Evolutionary conservation across 345 rosid species (phyloP).

Genomic region (Punica granatum): DNA sequence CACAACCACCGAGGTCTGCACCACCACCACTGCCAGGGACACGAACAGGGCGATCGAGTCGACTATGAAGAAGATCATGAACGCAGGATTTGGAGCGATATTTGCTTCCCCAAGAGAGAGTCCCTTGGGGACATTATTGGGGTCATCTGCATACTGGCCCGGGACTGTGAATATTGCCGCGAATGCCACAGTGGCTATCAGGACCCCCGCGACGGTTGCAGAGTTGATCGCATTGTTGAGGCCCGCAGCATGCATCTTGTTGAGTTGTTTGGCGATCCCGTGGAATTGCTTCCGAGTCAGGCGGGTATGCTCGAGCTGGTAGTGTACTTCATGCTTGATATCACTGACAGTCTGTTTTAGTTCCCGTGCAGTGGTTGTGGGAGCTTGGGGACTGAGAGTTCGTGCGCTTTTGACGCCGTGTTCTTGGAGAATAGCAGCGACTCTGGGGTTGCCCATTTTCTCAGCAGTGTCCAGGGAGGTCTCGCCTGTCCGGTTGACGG

Average conservation of each 20-base stretch:
- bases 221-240: conserved; percentile 14
- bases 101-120: conserved; percentile 12
- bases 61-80: conserved; percentile 9
- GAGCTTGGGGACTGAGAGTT: neutral
- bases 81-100: conserved; percentile 7
- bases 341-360: conserved; percentile 12
- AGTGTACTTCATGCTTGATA: conserved; percentile 10
- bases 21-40: conserved; percentile 17
- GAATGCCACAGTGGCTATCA: conserved; percentile 11
- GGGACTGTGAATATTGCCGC: conserved; percentile 14
- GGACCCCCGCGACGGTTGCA: conserved; percentile 6
- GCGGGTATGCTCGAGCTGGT: conserved; percentile 14
- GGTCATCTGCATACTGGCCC: conserved; percentile 10
- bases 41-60: conserved; percentile 12
- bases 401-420: conserved; percentile 9
- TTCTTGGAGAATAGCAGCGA: neutral
- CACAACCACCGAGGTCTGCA: conserved; percentile 12
- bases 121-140: neutral
- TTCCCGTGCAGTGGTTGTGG: neutral
- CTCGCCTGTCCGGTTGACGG: conserved; percentile 3
- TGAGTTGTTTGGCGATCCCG: conserved; percentile 7
- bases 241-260: conserved; percentile 11
- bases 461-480: conserved; percentile 13
- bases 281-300: conserved; percentile 10
- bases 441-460: conserved; percentile 4